A percentile compares a stretch with the other conserved stretches of the same genome.
These are phyloP conservation scores for Linum lewisii DNA, from an alignment of 345 rosid genomes.

Conservation along the genomic window DNA sequence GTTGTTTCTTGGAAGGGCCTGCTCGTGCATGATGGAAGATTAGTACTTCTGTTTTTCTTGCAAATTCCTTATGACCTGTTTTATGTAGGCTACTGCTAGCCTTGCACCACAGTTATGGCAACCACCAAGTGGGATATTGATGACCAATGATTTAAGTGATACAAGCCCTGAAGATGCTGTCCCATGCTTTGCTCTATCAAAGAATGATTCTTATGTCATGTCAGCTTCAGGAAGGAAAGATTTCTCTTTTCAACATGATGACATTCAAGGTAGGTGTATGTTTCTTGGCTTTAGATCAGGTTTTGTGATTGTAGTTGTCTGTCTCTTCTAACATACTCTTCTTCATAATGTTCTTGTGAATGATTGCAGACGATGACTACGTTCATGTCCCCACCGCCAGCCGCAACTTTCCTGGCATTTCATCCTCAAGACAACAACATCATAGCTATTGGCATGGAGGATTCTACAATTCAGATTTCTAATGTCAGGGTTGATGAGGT, in stretches of 20 bases:
- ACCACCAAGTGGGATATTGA: constrained; percentile 52
- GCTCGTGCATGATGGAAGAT: neutral
- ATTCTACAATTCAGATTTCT: constrained; percentile 62
- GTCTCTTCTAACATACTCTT: neutral
- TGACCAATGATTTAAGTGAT: constrained; percentile 60
- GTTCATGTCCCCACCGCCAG: constrained; percentile 77
- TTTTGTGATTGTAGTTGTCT: neutral
- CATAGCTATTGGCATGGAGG: constrained; percentile 87
- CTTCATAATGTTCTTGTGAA: neutral
- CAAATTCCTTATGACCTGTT: constrained; percentile 9
- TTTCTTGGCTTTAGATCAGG: neutral
- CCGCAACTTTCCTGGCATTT: constrained; percentile 75
- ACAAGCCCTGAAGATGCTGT: constrained; percentile 68
- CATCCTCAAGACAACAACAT: constrained; percentile 63
- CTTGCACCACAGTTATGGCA: constrained; percentile 63
- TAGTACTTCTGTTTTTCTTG: constrained; percentile 4
- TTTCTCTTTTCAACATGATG: constrained; percentile 58
- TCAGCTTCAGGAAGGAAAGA: constrained; percentile 81
- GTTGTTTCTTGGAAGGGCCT: too few species aligned
- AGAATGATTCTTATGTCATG: constrained; percentile 59
- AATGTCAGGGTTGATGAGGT: constrained; percentile 64
- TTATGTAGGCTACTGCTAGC: constrained; percentile 53
- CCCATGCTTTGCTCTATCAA: constrained; percentile 72
- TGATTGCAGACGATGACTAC: constrained; percentile 60
- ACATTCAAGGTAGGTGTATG: constrained; percentile 55